Conservation (phyloP, 257 asterid genomes). For the Nicotiana otophora region DNA sequence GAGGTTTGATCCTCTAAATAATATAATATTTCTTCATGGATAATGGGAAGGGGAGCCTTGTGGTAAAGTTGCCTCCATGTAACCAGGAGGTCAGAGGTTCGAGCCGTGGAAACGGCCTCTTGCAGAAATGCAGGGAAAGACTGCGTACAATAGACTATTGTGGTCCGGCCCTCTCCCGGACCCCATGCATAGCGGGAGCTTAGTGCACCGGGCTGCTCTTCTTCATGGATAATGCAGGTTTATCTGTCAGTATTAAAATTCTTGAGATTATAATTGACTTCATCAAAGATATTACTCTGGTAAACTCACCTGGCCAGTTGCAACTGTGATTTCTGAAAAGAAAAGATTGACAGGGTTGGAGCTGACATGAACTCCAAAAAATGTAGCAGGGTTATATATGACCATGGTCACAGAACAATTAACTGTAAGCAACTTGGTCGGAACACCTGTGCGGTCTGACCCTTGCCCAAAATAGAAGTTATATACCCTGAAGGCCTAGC, state of each 20-base stretch:
- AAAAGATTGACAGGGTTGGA: slow-evolving; percentile 40
- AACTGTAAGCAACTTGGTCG: slow-evolving; percentile 47
- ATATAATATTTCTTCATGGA: background rate
- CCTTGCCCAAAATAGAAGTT: slow-evolving; percentile 47
- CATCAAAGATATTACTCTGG: background rate
- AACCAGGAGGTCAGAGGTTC: no score
- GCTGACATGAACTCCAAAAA: slow-evolving; percentile 54
- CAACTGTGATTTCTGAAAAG: slow-evolving; percentile 45
- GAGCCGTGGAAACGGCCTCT: no score
- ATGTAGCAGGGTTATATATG: slow-evolving; percentile 55
- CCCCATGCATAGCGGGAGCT: no score
- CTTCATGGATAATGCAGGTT: background rate
- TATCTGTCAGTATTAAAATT: background rate
- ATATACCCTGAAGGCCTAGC: slow-evolving; percentile 39
- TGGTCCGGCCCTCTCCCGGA: no score
- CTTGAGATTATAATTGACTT: background rate
- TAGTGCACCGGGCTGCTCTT: no score
- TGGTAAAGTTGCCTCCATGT: no score
- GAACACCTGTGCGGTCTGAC: slow-evolving; percentile 63
- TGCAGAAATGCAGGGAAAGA: no score
- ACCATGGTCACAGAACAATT: slow-evolving; percentile 49
- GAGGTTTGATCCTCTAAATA: background rate
- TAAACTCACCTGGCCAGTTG: slow-evolving; percentile 55
- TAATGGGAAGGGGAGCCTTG: no score
- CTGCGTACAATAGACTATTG: no score